A percentile compares a stretch with the other conserved stretches of the same genome.
These are phyloP conservation scores for Pluteus cervinus DNA, from an alignment of 768 basidiomycete genomes.

Conservation along the genomic window DNA sequence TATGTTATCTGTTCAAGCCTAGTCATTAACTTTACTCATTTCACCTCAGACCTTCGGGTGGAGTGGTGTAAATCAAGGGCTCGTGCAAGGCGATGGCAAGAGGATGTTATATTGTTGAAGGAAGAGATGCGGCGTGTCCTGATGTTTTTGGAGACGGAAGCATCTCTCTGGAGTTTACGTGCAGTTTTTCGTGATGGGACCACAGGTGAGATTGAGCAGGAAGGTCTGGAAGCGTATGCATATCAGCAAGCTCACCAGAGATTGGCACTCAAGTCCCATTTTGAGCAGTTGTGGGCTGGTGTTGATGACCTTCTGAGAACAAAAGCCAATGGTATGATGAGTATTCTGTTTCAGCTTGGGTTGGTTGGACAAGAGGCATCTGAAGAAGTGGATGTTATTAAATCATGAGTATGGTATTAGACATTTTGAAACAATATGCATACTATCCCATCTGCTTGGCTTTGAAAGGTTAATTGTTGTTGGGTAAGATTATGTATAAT, in stretches of 20 bases:
- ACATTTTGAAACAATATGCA: too few relatives aligned
- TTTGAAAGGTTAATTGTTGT: too few relatives aligned
- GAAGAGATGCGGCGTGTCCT: slow-evolving; percentile 18
- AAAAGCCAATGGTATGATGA: too few relatives aligned
- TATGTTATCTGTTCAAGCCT: neutral
- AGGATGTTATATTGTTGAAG: slow-evolving; percentile 15
- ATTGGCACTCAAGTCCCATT: slow-evolving; percentile 3
- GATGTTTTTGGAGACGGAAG: slow-evolving; percentile 12
- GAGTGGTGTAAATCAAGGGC: slow-evolving; percentile 19
- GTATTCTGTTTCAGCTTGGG: too few relatives aligned
- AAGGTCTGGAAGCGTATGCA: slow-evolving; percentile 9
- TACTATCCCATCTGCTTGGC: too few relatives aligned
- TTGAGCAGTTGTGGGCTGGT: slow-evolving; percentile 1
- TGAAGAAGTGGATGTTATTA: too few relatives aligned
- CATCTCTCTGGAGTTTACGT: slow-evolving; percentile 14
- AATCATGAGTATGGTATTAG: too few relatives aligned
- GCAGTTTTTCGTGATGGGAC: too few relatives aligned
- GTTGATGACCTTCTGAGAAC: too few relatives aligned
- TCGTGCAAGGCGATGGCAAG: slow-evolving; percentile 12
- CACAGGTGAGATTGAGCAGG: slow-evolving; percentile 1
- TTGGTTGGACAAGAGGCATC: too few relatives aligned
- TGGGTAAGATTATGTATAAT: too few relatives aligned
- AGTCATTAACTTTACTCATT: too few relatives aligned
- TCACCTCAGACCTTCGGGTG: slow-evolving; percentile 12
- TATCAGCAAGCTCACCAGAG: slow-evolving; percentile 6